These are phyloP conservation scores for Fraxinus xanthoxyloides DNA, from an alignment of 305 asterid species.

Conservation along the genomic window DNA sequence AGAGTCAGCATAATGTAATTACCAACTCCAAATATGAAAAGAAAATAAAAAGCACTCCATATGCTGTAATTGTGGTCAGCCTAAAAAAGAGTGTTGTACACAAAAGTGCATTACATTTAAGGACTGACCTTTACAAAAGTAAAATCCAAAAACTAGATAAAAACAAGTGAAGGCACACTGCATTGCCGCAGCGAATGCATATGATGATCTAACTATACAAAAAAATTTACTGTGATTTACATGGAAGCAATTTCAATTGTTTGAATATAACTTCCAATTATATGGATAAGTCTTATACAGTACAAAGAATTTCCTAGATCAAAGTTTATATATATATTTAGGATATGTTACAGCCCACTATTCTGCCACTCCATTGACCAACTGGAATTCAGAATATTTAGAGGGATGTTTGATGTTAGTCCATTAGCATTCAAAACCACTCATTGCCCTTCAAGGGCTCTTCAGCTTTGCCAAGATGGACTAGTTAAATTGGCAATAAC, in stretches of 20 bases:
- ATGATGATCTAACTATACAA: neutral
- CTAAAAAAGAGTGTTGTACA: neutral
- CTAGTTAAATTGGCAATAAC: neutral
- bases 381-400: slow-evolving; percentile 24
- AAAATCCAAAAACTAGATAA: neutral
- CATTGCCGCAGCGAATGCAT: neutral
- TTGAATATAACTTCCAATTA: neutral
- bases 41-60: neutral
- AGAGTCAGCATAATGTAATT: neutral
- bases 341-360: neutral
- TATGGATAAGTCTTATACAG: neutral
- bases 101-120: neutral
- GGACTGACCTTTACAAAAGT: neutral
- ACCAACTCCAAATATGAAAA: neutral
- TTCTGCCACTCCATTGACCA: neutral
- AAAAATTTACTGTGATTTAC: neutral
- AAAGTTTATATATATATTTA: neutral
- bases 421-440: slow-evolving; percentile 46
- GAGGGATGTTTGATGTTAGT: slow-evolving; percentile 32
- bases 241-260: neutral
- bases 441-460: slow-evolving; percentile 16
- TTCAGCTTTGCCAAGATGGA: slow-evolving; percentile 8
- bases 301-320: neutral
- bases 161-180: neutral
- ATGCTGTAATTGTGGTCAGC: neutral